These are phyloP conservation scores for Lachnellula willkommii DNA, from an alignment of 2,329 filamentous ascomycete genomes.

Conservation along the genomic window DNA sequence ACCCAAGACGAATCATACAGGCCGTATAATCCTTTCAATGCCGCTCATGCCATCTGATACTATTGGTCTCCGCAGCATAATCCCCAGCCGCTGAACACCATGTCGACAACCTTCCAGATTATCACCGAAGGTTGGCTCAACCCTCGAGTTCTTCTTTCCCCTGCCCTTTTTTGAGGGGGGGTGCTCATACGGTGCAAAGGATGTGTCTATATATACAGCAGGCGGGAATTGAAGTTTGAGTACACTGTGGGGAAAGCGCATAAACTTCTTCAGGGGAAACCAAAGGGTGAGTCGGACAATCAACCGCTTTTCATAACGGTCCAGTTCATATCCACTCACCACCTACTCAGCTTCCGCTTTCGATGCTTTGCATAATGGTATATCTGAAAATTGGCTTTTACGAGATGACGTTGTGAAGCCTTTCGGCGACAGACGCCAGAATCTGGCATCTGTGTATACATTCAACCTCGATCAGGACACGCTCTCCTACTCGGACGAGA, in stretches of 20 bases:
- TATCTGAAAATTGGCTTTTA: background rate
- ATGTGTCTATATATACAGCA: background rate
- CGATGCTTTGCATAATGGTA: constrained; percentile 4
- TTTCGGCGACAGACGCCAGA: constrained; percentile 13
- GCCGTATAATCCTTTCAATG: no score
- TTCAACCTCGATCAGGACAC: constrained; percentile 11
- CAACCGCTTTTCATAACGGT: background rate
- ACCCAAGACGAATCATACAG: no score
- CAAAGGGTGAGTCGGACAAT: background rate
- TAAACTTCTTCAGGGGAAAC: background rate
- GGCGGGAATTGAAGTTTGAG: background rate
- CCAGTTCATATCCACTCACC: background rate
- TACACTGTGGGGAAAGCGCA: background rate
- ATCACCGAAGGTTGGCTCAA: background rate
- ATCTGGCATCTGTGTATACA: constrained; percentile 4
- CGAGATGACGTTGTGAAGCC: constrained; percentile 11
- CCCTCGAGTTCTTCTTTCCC: no score
- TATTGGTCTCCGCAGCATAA: no score
- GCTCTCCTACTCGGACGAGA: constrained; percentile 1
- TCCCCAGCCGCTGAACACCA: background rate
- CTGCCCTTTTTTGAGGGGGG: background rate
- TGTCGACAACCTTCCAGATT: background rate
- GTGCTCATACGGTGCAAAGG: background rate
- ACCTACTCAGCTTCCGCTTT: background rate
- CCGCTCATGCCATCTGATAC: no score